Percentiles rank a stretch among this genome's conserved stretches.
Conservation (phyloP, 1,284 basidiomycete species). For the Fomitopsis schrenkii region DNA sequence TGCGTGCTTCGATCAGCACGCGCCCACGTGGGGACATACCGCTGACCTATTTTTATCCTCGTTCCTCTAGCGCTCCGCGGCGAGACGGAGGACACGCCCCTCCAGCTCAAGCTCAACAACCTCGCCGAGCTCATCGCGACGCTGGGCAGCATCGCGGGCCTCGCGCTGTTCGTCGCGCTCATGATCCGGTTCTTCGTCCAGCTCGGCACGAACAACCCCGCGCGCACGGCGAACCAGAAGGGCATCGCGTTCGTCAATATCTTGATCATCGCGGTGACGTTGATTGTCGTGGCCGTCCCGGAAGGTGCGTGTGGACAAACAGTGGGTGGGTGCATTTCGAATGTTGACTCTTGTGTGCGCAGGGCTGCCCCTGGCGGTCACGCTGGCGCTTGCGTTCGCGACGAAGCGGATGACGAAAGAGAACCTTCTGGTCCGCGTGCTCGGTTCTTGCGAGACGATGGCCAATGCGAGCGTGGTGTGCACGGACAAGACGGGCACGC, state of each 20-base stretch:
- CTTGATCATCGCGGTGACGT: conserved; percentile 91
- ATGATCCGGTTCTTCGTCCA: conserved; percentile 96
- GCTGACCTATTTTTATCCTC: neutral
- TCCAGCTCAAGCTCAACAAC: conserved; percentile 91
- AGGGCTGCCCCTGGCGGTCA: conserved; percentile 95
- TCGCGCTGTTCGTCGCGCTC: conserved; percentile 78
- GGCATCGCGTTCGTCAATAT: conserved; percentile 93
- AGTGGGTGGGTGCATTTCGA: neutral
- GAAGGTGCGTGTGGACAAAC: conserved; percentile 56
- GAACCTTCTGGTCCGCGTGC: conserved; percentile 91
- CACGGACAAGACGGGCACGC: conserved; percentile 94
- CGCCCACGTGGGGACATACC: conserved; percentile 4
- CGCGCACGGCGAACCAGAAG: conserved; percentile 73
- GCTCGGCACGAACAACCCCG: conserved; percentile 56
- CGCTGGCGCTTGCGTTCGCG: conserved; percentile 93
- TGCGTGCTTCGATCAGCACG: neutral
- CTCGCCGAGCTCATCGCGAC: conserved; percentile 95
- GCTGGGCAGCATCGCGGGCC: conserved; percentile 79
- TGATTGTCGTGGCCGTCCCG: conserved; percentile 96
- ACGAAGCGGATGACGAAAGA: conserved; percentile 96
- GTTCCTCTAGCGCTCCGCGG: conserved; percentile 62
- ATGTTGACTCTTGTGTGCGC: neutral
- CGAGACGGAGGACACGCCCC: conserved; percentile 83
- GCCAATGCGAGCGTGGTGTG: conserved; percentile 95
- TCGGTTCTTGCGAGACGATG: conserved; percentile 98